phyloP scores from a whole-genome alignment of 257 asterid species.

The Scutellaria galericulata region DNA sequence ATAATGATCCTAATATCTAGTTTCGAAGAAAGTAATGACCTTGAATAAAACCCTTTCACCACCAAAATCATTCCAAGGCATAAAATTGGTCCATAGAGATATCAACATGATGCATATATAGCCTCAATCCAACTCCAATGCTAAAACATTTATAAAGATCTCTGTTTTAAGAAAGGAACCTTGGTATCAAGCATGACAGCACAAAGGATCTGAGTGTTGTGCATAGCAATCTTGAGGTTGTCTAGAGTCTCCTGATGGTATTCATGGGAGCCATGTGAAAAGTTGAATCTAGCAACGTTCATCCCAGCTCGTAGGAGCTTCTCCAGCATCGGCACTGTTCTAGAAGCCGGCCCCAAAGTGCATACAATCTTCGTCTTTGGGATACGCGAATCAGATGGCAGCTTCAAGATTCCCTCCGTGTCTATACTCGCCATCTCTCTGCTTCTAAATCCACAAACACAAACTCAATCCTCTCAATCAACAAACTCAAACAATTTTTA shows the following conservation, averaged over 20 bases:
- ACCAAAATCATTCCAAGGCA: not conserved
- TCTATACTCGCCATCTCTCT: constrained; percentile 63
- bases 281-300: constrained; percentile 91
- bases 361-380: constrained; percentile 90
- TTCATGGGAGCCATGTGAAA: constrained; percentile 88
- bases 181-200: constrained; percentile 94
- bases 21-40: not conserved
- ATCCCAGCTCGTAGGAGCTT: constrained; percentile 85
- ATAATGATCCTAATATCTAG: not conserved
- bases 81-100: not conserved
- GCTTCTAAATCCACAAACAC: constrained; percentile 7
- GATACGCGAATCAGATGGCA: constrained; percentile 51
- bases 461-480: constrained; percentile 7
- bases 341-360: constrained; percentile 85
- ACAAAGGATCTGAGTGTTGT: constrained; percentile 67
- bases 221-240: constrained; percentile 73
- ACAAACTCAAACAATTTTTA: not conserved
- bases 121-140: not conserved
- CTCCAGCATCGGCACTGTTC: constrained; percentile 76
- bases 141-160: too few species aligned
- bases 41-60: not conserved
- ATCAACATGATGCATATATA: too few species aligned
- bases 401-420: constrained; percentile 64
- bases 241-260: constrained; percentile 80
- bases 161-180: constrained; percentile 38